These are phyloP conservation scores for Boletus mariae DNA, from an alignment of 1,284 basidiomycete species.

Conservation along the genomic window DNA sequence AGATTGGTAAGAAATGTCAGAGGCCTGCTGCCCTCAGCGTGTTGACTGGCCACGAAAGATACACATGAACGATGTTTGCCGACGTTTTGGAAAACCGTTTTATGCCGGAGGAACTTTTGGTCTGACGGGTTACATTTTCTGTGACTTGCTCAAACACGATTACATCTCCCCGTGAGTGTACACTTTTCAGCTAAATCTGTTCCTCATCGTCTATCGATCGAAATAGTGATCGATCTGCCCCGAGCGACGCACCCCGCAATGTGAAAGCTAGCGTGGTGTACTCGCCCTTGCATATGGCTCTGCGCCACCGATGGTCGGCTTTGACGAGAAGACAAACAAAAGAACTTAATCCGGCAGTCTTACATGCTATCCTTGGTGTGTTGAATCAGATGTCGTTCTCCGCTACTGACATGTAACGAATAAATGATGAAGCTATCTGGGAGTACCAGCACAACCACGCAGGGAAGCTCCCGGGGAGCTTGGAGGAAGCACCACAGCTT, in stretches of 20 bases:
- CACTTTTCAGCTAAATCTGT: slow-evolving; percentile 13
- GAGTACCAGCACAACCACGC: slow-evolving; percentile 68
- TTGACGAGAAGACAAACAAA: slow-evolving; percentile 74
- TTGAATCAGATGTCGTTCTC: slow-evolving; percentile 10
- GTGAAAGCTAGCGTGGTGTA: slow-evolving; percentile 66
- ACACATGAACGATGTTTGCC: slow-evolving; percentile 72
- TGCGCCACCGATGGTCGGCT: slow-evolving; percentile 66
- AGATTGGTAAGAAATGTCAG: slow-evolving; percentile 58
- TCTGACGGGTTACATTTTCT: slow-evolving; percentile 91
- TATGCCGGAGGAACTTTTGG: slow-evolving; percentile 90
- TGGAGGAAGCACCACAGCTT: slow-evolving; percentile 53
- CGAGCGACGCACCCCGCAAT: slow-evolving; percentile 60
- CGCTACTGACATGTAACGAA: slow-evolving; percentile 12
- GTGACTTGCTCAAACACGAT: slow-evolving; percentile 84
- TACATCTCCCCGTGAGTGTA: slow-evolving; percentile 78
- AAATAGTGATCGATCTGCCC: slow-evolving; percentile 58
- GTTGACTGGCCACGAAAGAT: slow-evolving; percentile 47
- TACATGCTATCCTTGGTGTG: slow-evolving; percentile 74
- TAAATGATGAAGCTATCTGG: slow-evolving; percentile 64
- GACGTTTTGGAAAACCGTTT: slow-evolving; percentile 71
- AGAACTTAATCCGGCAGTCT: slow-evolving; percentile 68
- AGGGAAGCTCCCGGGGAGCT: slow-evolving; percentile 53
- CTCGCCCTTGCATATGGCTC: slow-evolving; percentile 59
- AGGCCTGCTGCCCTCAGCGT: slow-evolving; percentile 8
- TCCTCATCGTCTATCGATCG: slow-evolving; percentile 2